Evolutionary conservation across 1,139 yeast species (phyloP), one percentile per base, ranked within the genome.

Genomic region (Lodderomyces pseudojiufengensis): DNA sequence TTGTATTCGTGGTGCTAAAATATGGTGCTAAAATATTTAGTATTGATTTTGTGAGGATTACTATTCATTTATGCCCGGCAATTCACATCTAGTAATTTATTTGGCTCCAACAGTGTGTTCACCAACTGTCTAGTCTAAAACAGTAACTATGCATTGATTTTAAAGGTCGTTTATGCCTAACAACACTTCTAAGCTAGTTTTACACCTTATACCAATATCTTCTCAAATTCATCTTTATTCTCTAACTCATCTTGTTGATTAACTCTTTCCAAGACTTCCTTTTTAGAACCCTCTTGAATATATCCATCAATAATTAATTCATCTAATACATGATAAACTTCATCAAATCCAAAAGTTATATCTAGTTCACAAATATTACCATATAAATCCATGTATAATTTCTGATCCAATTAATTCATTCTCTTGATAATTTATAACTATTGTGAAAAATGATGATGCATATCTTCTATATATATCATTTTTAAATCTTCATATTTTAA

Each of bases 331-430:
- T 86, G 85, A 57, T 92, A 92, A 0, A 97, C 97, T 56, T 86
- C 84, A 51, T 84, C 85, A 62, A 92, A 92, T 49, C 95, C 95
- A 73, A 92, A 92, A 35, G 94, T 92, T 44, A 92, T 88, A 60
- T 90, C 95, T 51, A 86, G 63, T 55, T 88, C 97, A 61, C 96
- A 85, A 14, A 92, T 98, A 54, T 88, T 92, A n/a, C 97, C 97
- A 54, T 86, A 92, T 49, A 56, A 82, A 94, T 41, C 97, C 70
- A 55, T 94, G 98, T 36, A 94, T 82, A 22, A 84, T 70, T 52
- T 94, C 98, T 41, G 94, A 67, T 1, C 95, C 80, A 38, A 87
- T 63, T 47, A 94, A 70, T 57, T 92, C 98, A 55, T 94, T 94
- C 52, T 86, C 96, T 37, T 80, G 85, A 27, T 76, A 73, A 29